A percentile compares a stretch with the other conserved stretches of the same genome.
Evolutionary conservation across 2,329 filamentous ascomycete species (phyloP).

Genomic region (Trichoderma lentiforme): DNA sequence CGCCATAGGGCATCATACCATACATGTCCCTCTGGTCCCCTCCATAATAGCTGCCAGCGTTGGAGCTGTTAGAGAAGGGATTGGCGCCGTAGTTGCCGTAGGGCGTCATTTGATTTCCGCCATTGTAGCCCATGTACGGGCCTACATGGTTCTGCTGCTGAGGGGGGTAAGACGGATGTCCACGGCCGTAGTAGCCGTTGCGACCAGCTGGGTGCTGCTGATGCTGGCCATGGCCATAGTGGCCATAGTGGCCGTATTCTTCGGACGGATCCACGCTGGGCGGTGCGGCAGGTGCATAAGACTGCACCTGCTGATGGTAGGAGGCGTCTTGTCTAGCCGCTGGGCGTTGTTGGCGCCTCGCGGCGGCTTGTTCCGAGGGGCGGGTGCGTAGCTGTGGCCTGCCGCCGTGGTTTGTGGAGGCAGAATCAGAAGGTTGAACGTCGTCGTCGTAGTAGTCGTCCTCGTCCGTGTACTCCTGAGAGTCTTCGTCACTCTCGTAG

Average conservation of each 20-base stretch:
- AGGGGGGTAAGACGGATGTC: slow-evolving; percentile 18
- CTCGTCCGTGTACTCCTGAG: slow-evolving; percentile 29
- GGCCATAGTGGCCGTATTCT: slow-evolving; percentile 53
- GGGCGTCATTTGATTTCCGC: slow-evolving; percentile 46
- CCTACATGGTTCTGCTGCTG: slow-evolving; percentile 40
- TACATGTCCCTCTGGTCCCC: slow-evolving; percentile 39
- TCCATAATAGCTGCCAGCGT: slow-evolving; percentile 40
- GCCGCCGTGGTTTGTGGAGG: slow-evolving; percentile 44
- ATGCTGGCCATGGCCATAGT: slow-evolving; percentile 24
- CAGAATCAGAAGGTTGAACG: slow-evolving; percentile 57
- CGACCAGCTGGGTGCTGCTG: slow-evolving; percentile 25
- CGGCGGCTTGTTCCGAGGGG: slow-evolving; percentile 26
- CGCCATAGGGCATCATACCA: slow-evolving; percentile 51
- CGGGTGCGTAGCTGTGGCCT: slow-evolving; percentile 26
- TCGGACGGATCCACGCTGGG: slow-evolving; percentile 64
- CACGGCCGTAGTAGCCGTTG: slow-evolving; percentile 27
- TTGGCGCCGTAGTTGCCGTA: slow-evolving; percentile 39
- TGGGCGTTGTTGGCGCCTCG: slow-evolving; percentile 29
- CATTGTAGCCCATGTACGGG: slow-evolving; percentile 39
- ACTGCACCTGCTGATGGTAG: slow-evolving; percentile 36
- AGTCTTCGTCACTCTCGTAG: slow-evolving; percentile 40
- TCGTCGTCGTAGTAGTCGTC: slow-evolving; percentile 47
- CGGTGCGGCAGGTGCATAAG: slow-evolving; percentile 45
- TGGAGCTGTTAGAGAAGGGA: slow-evolving; percentile 42
- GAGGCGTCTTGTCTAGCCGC: slow-evolving; percentile 35